phyloP scores from a whole-genome alignment of 306 rosid species.

The Trifolium dubium region DNA sequence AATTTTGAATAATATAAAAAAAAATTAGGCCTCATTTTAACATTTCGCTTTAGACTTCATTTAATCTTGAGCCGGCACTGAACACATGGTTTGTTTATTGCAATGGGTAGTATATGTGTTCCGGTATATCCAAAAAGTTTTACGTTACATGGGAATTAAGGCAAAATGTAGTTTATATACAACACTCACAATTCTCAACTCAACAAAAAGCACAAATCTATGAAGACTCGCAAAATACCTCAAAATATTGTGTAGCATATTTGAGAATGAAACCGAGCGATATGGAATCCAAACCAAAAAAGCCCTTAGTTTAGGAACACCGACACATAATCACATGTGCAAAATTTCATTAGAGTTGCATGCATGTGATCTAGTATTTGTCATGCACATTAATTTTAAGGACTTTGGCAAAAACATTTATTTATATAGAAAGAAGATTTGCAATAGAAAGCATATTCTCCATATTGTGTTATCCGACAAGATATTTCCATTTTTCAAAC shows the following conservation, averaged over 20 bases:
- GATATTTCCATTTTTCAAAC: conserved; percentile 36
- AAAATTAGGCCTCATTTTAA: too few relatives aligned
- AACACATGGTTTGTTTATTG: conserved; percentile 31
- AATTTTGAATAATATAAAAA: too few relatives aligned
- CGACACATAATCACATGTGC: conserved; percentile 29
- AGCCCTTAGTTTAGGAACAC: neutral
- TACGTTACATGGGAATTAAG: too few relatives aligned
- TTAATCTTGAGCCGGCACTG: too few relatives aligned
- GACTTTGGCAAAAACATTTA: conserved; percentile 46
- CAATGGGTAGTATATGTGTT: neutral
- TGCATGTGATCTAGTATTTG: conserved; percentile 38
- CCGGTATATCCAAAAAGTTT: too few relatives aligned
- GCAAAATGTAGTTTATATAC: too few relatives aligned
- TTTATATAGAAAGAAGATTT: conserved; percentile 30
- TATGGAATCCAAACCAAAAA: conserved; percentile 32
- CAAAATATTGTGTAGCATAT: too few relatives aligned
- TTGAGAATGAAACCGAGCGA: too few relatives aligned
- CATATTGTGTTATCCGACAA: conserved; percentile 30
- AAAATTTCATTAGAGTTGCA: conserved; percentile 25
- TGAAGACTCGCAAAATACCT: too few relatives aligned
- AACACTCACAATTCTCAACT: too few relatives aligned
- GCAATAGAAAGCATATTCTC: conserved; percentile 50
- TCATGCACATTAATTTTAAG: conserved; percentile 35
- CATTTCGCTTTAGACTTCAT: too few relatives aligned
- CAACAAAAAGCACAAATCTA: too few relatives aligned